Evolutionary conservation across 345 rosid species (phyloP), one percentile per base, ranked within the genome.

Genomic region (Gossypium australe): DNA sequence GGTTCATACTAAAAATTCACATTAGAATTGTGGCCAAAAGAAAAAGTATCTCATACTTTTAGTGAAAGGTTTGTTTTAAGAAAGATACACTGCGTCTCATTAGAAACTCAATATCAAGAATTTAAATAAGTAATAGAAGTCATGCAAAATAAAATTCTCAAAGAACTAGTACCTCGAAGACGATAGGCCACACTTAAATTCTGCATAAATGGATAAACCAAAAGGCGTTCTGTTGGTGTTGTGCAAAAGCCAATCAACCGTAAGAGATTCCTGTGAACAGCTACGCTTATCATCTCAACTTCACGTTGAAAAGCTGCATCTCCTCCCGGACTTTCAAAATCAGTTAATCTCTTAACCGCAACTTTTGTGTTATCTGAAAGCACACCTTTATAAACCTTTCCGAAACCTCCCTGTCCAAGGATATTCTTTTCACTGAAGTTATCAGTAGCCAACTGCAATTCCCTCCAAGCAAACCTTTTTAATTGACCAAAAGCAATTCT

Each of bases 231-330:
- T 4, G 95, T 92, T 72, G 88, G 90, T 1, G 97, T 94, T 43
- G 98, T 92, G 82, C 98, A 94, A 78, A 94, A 94, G 18, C 97
- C 98, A 72, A 94, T 94, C 65, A 94, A 83, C 67, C 95, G 87
- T 62, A 92, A 83, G 24, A 94, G 89, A 78, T 94, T 94, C 84
- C 84, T 87, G 74, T 94, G 98, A 71, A 94, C 98, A 63, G 98
- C 98, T 75, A 94, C 95, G 67, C 97, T 92, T 78, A 91, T 94
- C 98, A 94, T 89, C 88, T 92, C 97, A 22, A 94, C 98, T 86
- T 94, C 97, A 45, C 98, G 89, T 73, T 90, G 95, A 86, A 92
- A 94, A 75, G 97, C 95, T 20, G 90, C 89, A 71, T 94, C 98
- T 66, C 97, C 98, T 18, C 94, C 97, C 4, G 95, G 95, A 81